Conservation (phyloP, 192 early-diverging fungal genomes). For the Powellomyces hirtus region DNA sequence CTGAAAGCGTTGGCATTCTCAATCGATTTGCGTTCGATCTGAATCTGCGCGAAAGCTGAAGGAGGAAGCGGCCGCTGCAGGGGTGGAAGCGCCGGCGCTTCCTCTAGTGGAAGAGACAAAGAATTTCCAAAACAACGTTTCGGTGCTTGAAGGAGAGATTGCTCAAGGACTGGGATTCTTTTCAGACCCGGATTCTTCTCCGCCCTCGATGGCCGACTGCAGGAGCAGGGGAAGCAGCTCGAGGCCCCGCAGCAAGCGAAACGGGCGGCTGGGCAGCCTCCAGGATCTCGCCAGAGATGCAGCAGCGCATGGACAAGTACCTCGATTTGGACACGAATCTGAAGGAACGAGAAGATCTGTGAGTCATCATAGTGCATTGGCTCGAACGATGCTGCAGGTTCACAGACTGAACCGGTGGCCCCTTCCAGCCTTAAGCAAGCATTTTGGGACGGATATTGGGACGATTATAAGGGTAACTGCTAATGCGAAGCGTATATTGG, state of each 20-base stretch:
- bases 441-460: slow-evolving; percentile 38
- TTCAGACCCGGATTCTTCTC: slow-evolving; percentile 25
- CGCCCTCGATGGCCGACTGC: slow-evolving; percentile 28
- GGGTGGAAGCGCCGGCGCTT: neutral
- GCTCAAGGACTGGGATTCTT: neutral
- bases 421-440: slow-evolving; percentile 28
- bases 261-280: neutral
- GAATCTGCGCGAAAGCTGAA: slow-evolving; percentile 9
- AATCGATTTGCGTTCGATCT: slow-evolving; percentile 10
- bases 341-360: slow-evolving; percentile 32
- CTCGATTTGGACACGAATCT: slow-evolving; percentile 29
- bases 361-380: too few relatives aligned
- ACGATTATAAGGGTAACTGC: slow-evolving; percentile 42
- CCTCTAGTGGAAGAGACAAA: neutral
- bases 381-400: too few relatives aligned
- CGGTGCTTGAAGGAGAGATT: neutral
- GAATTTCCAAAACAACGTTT: too few relatives aligned
- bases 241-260: slow-evolving; percentile 31
- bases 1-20: neutral
- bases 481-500: too few relatives aligned
- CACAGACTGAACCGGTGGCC: too few relatives aligned
- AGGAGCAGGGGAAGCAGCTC: slow-evolving; percentile 28
- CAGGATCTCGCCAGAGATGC: slow-evolving; percentile 17
- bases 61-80: neutral
- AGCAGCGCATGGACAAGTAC: slow-evolving; percentile 35